phyloP scores from a whole-genome alignment of 805 yeast genomes.

The Osmozyma mogii region DNA sequence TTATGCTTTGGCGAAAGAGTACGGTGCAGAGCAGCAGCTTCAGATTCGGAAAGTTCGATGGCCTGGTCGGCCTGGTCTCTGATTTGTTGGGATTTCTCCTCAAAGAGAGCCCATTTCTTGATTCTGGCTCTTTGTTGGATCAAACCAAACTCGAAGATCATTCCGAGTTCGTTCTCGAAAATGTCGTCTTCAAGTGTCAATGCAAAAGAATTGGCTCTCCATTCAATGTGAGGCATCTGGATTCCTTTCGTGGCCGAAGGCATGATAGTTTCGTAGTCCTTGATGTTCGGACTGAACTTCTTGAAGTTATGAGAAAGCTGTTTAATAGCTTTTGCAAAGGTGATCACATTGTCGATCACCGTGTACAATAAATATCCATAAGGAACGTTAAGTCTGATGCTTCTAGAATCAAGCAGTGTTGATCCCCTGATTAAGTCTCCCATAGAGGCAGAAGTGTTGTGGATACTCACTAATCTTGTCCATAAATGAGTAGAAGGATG shows the following conservation, averaged over 20 bases:
- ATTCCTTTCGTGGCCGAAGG: slow-evolving; percentile 32
- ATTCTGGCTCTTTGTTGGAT: slow-evolving; percentile 58
- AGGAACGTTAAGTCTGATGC: slow-evolving; percentile 55
- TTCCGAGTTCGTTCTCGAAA: slow-evolving; percentile 66
- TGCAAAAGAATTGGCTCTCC: slow-evolving; percentile 49
- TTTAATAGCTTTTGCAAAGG: slow-evolving; percentile 55
- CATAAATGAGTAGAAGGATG: slow-evolving; percentile 42
- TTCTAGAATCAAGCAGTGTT: slow-evolving; percentile 12
- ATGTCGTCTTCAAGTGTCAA: slow-evolving; percentile 82
- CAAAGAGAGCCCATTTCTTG: slow-evolving; percentile 37
- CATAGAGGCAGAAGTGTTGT: slow-evolving; percentile 15
- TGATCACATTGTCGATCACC: slow-evolving; percentile 71
- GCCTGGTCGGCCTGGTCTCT: slow-evolving; percentile 1
- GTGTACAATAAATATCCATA: slow-evolving; percentile 67
- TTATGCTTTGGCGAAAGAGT: too few relatives aligned
- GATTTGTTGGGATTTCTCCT: slow-evolving; percentile 18
- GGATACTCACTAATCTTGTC: slow-evolving; percentile 30
- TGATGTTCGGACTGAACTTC: slow-evolving; percentile 14
- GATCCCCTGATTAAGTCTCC: slow-evolving; percentile 7
- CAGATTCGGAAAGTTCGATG: too few relatives aligned
- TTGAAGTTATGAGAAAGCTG: slow-evolving; percentile 50
- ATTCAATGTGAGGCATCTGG: slow-evolving; percentile 47
- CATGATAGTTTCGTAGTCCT: slow-evolving; percentile 26
- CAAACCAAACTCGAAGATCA: slow-evolving; percentile 57
- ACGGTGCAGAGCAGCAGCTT: too few relatives aligned